Evolutionary conservation across 495 filamentous ascomycete species (phyloP).

Genomic region (Aspergillus wentii): DNA sequence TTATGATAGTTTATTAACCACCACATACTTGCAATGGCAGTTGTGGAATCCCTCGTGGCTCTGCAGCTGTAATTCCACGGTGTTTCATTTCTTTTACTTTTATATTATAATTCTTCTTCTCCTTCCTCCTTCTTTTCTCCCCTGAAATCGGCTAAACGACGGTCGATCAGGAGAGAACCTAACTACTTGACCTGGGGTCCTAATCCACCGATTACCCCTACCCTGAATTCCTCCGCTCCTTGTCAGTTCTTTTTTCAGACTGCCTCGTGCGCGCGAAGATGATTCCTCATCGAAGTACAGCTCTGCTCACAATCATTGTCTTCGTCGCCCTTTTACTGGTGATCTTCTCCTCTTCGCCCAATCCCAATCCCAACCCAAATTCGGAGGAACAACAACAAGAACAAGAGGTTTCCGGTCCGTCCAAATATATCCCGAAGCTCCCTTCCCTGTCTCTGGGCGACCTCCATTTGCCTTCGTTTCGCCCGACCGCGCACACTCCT

Average conservation of each 20-base stretch:
- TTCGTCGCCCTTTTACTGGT: constrained; percentile 42
- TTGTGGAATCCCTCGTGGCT: too few species aligned
- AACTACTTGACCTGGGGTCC: too few species aligned
- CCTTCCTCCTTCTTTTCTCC: too few species aligned
- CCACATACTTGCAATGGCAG: too few species aligned
- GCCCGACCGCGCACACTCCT: constrained; percentile 67
- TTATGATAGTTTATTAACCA: too few species aligned
- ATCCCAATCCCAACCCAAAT: constrained; percentile 22
- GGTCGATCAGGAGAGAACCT: neutral
- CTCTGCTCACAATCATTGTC: constrained; percentile 37
- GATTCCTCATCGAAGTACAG: constrained; percentile 40
- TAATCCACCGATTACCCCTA: constrained; percentile 5
- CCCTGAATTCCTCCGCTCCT: constrained; percentile 5
- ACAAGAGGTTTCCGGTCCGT: constrained; percentile 18
- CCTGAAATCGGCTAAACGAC: too few species aligned
- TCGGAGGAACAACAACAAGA: constrained; percentile 14
- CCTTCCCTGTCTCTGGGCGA: constrained; percentile 34
- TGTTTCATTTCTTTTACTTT: too few species aligned
- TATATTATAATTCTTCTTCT: too few species aligned
- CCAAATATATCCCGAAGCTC: constrained; percentile 38
- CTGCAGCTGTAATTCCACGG: too few species aligned
- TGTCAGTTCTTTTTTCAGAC: constrained; percentile 1
- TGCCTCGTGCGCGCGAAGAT: constrained; percentile 14
- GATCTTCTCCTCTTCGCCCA: constrained; percentile 39
- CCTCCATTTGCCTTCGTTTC: constrained; percentile 48